A percentile compares a stretch with the other conserved stretches of the same genome.
Conservation (phyloP, 331 rosid genomes). For the Acacia concinna region DNA sequence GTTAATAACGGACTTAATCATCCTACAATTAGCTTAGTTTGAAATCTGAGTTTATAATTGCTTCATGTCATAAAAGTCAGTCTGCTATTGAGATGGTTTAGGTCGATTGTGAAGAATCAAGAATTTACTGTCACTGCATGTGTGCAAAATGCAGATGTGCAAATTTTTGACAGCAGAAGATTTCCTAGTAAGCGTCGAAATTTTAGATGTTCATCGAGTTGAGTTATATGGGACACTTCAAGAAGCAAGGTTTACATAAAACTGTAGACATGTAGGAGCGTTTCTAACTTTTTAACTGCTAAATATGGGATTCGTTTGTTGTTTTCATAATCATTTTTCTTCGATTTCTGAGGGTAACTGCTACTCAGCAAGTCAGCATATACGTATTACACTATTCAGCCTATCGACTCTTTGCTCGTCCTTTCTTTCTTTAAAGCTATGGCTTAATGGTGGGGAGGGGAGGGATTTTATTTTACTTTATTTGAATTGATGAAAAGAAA, state of each 20-base stretch:
- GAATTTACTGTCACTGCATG: conserved; percentile 40
- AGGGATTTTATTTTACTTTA: too few relatives aligned
- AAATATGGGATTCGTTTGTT: conserved; percentile 26
- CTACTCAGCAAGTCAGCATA: conserved; percentile 42
- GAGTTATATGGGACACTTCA: conserved; percentile 41
- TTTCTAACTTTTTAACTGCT: conserved; percentile 47
- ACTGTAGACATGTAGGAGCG: conserved; percentile 46
- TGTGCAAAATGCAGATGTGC: conserved; percentile 53
- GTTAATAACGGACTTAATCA: conserved; percentile 36
- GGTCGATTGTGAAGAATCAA: conserved; percentile 30
- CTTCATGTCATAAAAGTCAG: conserved; percentile 40
- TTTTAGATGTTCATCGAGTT: conserved; percentile 31
- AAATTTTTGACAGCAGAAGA: conserved; percentile 42
- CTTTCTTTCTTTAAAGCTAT: too few relatives aligned
- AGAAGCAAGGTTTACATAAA: conserved; percentile 49
- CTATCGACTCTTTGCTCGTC: conserved; percentile 43
- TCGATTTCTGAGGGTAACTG: conserved; percentile 38
- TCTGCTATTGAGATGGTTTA: conserved; percentile 34
- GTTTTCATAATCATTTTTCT: neutral
- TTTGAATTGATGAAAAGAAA: too few relatives aligned
- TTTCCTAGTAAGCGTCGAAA: conserved; percentile 34
- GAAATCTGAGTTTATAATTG: conserved; percentile 28
- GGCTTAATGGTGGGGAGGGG: too few relatives aligned
- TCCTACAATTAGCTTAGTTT: conserved; percentile 44
- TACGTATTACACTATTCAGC: conserved; percentile 53